phyloP scores from a whole-genome alignment of 2,329 filamentous ascomycete species.

The Ploettnerulaceae sp. region DNA sequence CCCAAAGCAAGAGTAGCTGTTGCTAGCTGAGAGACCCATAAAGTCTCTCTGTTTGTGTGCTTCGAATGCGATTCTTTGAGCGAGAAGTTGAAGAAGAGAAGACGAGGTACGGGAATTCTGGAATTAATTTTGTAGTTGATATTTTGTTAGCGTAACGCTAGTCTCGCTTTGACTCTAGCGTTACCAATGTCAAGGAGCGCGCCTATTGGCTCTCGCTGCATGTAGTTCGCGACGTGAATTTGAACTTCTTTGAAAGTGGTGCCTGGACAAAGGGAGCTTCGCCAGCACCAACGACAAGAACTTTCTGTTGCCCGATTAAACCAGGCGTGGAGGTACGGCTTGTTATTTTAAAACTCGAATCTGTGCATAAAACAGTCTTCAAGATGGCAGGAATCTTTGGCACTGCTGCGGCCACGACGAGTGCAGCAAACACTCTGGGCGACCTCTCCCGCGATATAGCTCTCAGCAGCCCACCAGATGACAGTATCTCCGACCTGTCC shows the following conservation, averaged over 20 bases:
- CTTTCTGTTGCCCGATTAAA: neutral
- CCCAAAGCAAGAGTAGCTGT: constrained; percentile 70
- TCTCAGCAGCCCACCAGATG: constrained; percentile 72
- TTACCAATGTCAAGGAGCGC: neutral
- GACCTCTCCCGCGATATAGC: constrained; percentile 87
- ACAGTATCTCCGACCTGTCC: constrained; percentile 81
- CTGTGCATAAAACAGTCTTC: constrained; percentile 5
- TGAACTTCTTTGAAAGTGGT: constrained; percentile 12
- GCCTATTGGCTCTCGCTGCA: constrained; percentile 7
- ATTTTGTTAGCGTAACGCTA: neutral
- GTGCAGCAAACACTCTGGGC: constrained; percentile 69
- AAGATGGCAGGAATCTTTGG: constrained; percentile 63
- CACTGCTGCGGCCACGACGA: constrained; percentile 42
- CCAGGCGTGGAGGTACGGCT: neutral
- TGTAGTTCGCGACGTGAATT: constrained; percentile 10
- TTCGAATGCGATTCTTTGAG: constrained; percentile 99
- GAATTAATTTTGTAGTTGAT: constrained; percentile 10
- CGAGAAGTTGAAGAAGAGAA: constrained; percentile 64
- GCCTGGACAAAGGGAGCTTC: constrained; percentile 11
- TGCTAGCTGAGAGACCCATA: constrained; percentile 37
- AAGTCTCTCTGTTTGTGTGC: constrained; percentile 78
- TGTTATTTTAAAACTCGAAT: neutral
- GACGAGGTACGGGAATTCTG: constrained; percentile 21
- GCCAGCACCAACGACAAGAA: constrained; percentile 3
- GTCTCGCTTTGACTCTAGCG: constrained; percentile 7